Evolutionary conservation across 75 land plant species (phyloP).

Genomic region (Sequoiadendron giganteum): DNA sequence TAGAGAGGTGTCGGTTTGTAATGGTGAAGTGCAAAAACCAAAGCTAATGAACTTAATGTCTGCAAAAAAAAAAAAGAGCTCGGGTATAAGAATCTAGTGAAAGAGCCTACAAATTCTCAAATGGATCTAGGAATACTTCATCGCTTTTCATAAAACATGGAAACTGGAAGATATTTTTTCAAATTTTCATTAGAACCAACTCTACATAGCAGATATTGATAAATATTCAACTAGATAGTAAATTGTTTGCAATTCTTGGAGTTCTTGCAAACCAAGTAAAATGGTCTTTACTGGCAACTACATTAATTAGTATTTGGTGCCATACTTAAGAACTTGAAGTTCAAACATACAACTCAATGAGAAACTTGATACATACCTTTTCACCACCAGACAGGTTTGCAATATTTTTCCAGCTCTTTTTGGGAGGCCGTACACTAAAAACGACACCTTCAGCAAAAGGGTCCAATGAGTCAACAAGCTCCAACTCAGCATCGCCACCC

Average conservation of each 20-base stretch:
- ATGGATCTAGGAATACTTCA: neutral
- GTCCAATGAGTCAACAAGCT: slow-evolving; percentile 94
- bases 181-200: neutral
- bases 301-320: neutral
- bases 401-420: slow-evolving; percentile 99
- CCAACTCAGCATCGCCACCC: slow-evolving; percentile 99
- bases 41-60: slow-evolving; percentile 95
- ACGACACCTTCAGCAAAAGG: slow-evolving; percentile 99
- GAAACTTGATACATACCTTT: slow-evolving; percentile 56
- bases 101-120: neutral
- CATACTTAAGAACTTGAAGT: neutral
- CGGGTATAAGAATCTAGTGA: neutral
- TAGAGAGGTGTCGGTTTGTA: slow-evolving; percentile 98
- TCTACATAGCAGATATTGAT: neutral
- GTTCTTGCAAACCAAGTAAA: neutral
- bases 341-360: neutral
- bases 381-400: slow-evolving; percentile 98
- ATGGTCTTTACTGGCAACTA: neutral
- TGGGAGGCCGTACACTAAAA: slow-evolving; percentile 97
- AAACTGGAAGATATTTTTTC: neutral
- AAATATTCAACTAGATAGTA: neutral
- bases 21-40: slow-evolving; percentile 98
- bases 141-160: neutral
- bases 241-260: neutral
- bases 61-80: slow-evolving; percentile 16